Conservation (phyloP, 2,329 filamentous ascomycete species). For the Colletotrichum cordylinicola region DNA sequence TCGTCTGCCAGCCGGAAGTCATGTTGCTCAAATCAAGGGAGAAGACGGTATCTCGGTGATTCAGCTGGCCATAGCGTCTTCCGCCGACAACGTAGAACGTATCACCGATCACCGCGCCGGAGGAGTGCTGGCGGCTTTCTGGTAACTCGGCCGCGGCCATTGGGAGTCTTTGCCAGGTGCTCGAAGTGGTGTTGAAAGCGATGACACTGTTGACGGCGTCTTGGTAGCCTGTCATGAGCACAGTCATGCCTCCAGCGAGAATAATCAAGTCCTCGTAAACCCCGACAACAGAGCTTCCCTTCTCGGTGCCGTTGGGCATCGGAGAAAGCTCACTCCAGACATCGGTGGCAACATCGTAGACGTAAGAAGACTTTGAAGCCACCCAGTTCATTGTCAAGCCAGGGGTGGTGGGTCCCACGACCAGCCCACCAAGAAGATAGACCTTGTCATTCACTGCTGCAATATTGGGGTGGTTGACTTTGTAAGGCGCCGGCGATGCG, state of each 20-base stretch:
- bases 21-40: slow-evolving; percentile 33
- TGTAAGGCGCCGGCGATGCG: slow-evolving; percentile 30
- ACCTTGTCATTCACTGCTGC: slow-evolving; percentile 39
- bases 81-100: slow-evolving; percentile 43
- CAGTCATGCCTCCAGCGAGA: slow-evolving; percentile 42
- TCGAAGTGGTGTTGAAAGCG: slow-evolving; percentile 32
- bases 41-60: slow-evolving; percentile 39
- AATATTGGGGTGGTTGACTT: slow-evolving; percentile 42
- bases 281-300: slow-evolving; percentile 37
- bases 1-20: slow-evolving; percentile 31
- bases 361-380: slow-evolving; percentile 29
- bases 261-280: slow-evolving; percentile 35
- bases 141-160: slow-evolving; percentile 31
- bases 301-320: slow-evolving; percentile 30
- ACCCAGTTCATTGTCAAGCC: slow-evolving; percentile 26
- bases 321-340: slow-evolving; percentile 31
- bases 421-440: slow-evolving; percentile 39
- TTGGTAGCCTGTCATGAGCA: slow-evolving; percentile 26
- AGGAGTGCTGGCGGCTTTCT: slow-evolving; percentile 36
- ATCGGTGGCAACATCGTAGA: slow-evolving; percentile 32
- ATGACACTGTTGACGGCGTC: slow-evolving; percentile 33
- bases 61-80: slow-evolving; percentile 32
- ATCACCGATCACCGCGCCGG: slow-evolving; percentile 30
- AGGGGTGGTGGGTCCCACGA: slow-evolving; percentile 22
- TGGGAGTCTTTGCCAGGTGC: slow-evolving; percentile 33